Base-by-base conservation (phyloP, 371 early-diverging fungal genomes). In the Actinomucor elegans region DNA sequence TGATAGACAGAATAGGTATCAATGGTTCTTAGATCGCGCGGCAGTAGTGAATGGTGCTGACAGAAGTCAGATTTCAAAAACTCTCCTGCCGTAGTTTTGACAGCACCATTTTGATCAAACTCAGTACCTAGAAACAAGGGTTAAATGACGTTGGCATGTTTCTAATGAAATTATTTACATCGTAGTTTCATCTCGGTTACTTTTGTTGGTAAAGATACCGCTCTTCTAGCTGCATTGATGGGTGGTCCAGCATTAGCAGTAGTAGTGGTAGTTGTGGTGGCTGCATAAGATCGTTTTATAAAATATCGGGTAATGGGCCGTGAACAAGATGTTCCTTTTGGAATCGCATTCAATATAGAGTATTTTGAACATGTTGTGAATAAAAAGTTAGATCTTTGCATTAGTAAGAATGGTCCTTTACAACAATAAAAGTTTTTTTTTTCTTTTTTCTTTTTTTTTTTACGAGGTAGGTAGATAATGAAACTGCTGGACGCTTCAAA, bases 11-110 rank as follows among this genome's bases (percentile, higher is more conserved):
- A 86, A 31, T 80, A 80, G 56, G 85, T 84, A 52, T 92, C 92
- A 36, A 92, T 88, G 55, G 89, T 89, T 57, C 91, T 81, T 55
- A 91, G 58, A 73, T 91, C 91, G 21, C 91, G 89, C 21, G 89
- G 80, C 58, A 87, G 74, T 36, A 91, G 58, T 7, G 90, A 87
- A 64, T 89, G 89, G 52, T 85, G 78, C 21, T 85, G 84, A 58
- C 91, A 91, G 32, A 92, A 73, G 51, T 88, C 89, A 0, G 83
- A 77, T 64, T 90, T 90, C 31, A 81, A 70, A 62, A 92, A 89
- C 58, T 91, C 90, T 24, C 90, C 90, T 3, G 87, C 86, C 2
- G 81, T 86, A 12, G 79, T 77, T 44, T 84, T 85, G 61, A 90
- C 83, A 43, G 80, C 69, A 15, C 92, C 92, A 21, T 70, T 66